Evolutionary conservation across 805 yeast species (phyloP), one percentile per base, ranked within the genome.

Genomic region (Wickerhamiella musiphila): DNA sequence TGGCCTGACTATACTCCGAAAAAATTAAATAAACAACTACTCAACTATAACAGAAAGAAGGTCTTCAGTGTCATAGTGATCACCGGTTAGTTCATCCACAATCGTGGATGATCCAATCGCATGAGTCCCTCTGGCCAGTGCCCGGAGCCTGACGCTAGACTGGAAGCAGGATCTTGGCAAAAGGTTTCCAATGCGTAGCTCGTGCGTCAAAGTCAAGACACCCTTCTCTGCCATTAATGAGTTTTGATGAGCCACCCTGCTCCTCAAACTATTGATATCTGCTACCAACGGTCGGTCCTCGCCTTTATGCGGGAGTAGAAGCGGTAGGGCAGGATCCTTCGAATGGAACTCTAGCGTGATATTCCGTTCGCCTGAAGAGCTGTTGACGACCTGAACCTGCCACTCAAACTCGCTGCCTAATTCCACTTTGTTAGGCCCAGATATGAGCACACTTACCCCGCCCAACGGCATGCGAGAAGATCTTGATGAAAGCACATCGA

Each of bases 1-100:
- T 7, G 12, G 15, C 26, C n/a, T 23, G 6, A 8, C 28, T 11
- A 13, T 6, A 6, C 18, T 16, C 10, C 16, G 12, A 13, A 26
- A 13, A 9, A 7, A 26, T 6, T 6, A 7, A 9, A 12, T 9
- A 13, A 10, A 4, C 13, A 5, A 21, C 13, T 19, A 28, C 8
- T 23, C 26, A 12, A 78, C 81, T 35, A 72, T 63, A 2, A 78
- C 77, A 43, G 77, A 83, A 23, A 78, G 57, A 33, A 78, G 54
- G 36, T 68, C 65, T 1, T 82, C 83, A 47, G 78, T 73, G 38
- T 72, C 83, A 39, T 72, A 61, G 2, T 70, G 65, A 35, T 77
- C 84, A 3, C 84, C 81, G 13, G 71, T 63, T 23, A 49, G 45
- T 8, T 70, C 56, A 45, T 78, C 92, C 29, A 72, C 62, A 10